Evolutionary conservation across 176 grass and related monocot genomes (phyloP), one percentile per base, ranked within the genome.

Genomic region (Oryza glumipatula): DNA sequence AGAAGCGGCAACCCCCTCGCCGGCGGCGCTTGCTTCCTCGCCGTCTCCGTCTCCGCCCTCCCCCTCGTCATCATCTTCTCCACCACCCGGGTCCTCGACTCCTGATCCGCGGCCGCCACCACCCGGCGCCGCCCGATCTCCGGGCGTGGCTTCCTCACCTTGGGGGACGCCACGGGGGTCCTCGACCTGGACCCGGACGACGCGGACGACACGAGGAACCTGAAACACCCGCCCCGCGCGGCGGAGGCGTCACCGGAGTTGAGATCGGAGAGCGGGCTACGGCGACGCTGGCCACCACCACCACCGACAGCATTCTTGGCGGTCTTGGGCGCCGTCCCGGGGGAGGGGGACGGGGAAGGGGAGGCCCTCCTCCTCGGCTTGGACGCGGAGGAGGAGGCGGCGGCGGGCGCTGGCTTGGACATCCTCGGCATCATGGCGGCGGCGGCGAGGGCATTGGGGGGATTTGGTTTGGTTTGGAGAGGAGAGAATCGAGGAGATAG

Each of bases 241-340:
- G 80, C 72, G 30, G 69, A 56, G 13, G 72, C 46, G 43, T 84
- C 86, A 24, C 78, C 74, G 48, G 86, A 86, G 71, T 94, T 94
- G 47, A 91, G 80, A 22, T 94, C 88, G 28, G 88, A 74, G 5
- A 97, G 85, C 13, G 92, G 90, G 82, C 93, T 92, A 51, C 90
- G 89, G 71, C 83, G 88, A 35, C 76, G 71, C 14, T 54, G 54
- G 11, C 60, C 81, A 19, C 38, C 78, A 17, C 68, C 76, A 33
- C 38, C 73, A 21, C 60, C 81, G 15, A 12, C 3, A 30, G 28
- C 28, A 54, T 73, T 88, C 65, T 88, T 91, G 64, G 51, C 15
- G 54, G 54, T 58, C 76, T 74, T 87, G 65, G 81, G 80, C 70
- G 85, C 85, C 44, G 89, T 87, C 44, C 65, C 71, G 13, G 89